These are phyloP conservation scores for Claviceps sp. DNA, from an alignment of 2,329 filamentous ascomycete genomes.

Conservation along the genomic window DNA sequence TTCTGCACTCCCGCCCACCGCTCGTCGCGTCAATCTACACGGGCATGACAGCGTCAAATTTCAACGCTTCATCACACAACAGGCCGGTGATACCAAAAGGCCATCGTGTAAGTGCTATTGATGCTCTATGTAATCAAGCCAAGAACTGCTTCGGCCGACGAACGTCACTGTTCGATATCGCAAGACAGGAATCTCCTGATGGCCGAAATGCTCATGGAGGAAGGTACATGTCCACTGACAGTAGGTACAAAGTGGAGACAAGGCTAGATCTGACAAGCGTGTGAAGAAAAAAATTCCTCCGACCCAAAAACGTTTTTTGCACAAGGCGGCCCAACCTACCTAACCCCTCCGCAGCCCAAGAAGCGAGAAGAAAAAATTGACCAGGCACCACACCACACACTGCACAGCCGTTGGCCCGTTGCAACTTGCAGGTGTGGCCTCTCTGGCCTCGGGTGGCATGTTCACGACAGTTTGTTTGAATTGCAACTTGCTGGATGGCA, in stretches of 20 bases:
- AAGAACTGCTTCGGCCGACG: not conserved
- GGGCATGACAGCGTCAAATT: not conserved
- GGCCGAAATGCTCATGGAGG: not conserved
- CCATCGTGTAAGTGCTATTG: too few relatives aligned
- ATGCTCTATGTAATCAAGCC: not conserved
- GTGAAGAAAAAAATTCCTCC: conserved; percentile 12
- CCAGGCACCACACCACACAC: not conserved
- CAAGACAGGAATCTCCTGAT: not conserved
- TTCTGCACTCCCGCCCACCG: not conserved
- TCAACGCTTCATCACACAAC: too few relatives aligned
- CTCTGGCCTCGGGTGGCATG: too few relatives aligned
- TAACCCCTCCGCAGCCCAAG: conserved; percentile 16
- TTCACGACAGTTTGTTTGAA: too few relatives aligned
- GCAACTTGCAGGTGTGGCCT: too few relatives aligned
- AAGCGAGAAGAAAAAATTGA: not conserved
- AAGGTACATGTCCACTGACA: conserved; percentile 18
- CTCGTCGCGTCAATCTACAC: not conserved
- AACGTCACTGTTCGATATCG: not conserved
- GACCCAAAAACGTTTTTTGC: conserved; percentile 7
- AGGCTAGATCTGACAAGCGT: not conserved
- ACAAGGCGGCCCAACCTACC: conserved; percentile 10
- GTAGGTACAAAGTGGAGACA: conserved; percentile 10
- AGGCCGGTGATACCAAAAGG: too few relatives aligned
- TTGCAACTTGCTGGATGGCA: too few relatives aligned
- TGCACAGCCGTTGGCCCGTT: too few relatives aligned